Percentiles rank a stretch among this genome's conserved stretches.
These are phyloP conservation scores for Anthostomella pinea DNA, from an alignment of 2,329 filamentous ascomycete genomes.

Conservation along the genomic window DNA sequence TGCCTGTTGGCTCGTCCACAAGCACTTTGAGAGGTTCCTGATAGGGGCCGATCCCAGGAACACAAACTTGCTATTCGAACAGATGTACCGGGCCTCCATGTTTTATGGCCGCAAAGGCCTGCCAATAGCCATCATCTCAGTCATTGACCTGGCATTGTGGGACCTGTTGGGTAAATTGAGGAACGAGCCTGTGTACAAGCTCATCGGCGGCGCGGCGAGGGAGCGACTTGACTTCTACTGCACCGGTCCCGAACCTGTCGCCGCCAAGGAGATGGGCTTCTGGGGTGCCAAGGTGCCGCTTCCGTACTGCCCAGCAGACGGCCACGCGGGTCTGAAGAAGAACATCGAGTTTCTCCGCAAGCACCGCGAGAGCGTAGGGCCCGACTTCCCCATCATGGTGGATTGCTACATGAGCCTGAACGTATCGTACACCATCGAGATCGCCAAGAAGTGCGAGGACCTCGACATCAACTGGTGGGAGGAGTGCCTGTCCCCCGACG, in stretches of 20 bases:
- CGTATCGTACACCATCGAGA: conserved; percentile 87
- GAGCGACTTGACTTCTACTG: conserved; percentile 89
- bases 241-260: conserved; percentile 79
- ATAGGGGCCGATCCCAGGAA: conserved; percentile 86
- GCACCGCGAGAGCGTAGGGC: conserved; percentile 80
- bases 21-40: conserved; percentile 91
- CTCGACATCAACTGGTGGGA: conserved; percentile 97
- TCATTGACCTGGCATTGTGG: conserved; percentile 91
- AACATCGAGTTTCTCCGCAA: conserved; percentile 86
- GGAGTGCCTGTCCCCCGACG: conserved; percentile 87
- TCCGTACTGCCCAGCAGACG: conserved; percentile 86
- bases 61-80: conserved; percentile 88
- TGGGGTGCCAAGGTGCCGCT: conserved; percentile 87
- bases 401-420: conserved; percentile 98
- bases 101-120: conserved; percentile 95
- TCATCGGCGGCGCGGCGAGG: conserved; percentile 87
- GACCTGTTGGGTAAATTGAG: conserved; percentile 88
- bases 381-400: conserved; percentile 89
- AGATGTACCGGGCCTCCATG: conserved; percentile 95
- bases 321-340: conserved; percentile 75
- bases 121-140: conserved; percentile 85
- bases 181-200: conserved; percentile 89
- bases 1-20: conserved; percentile 88
- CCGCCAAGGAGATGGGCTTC: conserved; percentile 84
- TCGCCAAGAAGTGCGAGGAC: conserved; percentile 78